Evolutionary conservation across 495 filamentous ascomycete species (phyloP).

Genomic region (Trichoderma orchidacearum): DNA sequence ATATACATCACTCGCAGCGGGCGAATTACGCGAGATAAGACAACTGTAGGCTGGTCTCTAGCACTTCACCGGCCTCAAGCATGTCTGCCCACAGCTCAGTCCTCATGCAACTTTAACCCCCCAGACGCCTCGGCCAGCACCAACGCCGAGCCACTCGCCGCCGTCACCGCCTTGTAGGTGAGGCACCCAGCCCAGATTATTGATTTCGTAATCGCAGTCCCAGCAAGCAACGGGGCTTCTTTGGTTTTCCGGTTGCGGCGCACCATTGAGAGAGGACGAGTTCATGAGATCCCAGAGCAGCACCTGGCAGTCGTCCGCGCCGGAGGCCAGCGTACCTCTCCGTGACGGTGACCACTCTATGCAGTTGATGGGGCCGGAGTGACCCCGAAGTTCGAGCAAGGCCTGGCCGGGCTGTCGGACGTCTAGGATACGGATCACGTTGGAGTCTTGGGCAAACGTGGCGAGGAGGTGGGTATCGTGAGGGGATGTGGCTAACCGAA

Average conservation of each 20-base stretch:
- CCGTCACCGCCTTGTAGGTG: constrained; percentile 57
- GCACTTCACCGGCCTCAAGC: background rate
- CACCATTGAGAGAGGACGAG: constrained; percentile 34
- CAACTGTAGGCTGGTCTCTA: background rate
- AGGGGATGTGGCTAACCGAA: constrained; percentile 84
- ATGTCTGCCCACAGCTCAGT: background rate
- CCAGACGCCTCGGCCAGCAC: constrained; percentile 83
- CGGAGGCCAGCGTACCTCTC: constrained; percentile 79
- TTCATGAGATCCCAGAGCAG: constrained; percentile 89
- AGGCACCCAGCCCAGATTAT: constrained; percentile 89
- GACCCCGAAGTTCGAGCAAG: constrained; percentile 86
- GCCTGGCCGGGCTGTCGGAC: constrained; percentile 95
- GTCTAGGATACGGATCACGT: constrained; percentile 87
- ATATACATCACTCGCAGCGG: background rate
- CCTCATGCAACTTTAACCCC: constrained; percentile 22
- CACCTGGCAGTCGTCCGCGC: constrained; percentile 82
- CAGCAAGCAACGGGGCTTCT: constrained; percentile 69
- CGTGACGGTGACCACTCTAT: constrained; percentile 90
- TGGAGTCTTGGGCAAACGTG: constrained; percentile 89
- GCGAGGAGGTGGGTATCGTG: constrained; percentile 93
- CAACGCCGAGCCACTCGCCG: constrained; percentile 89
- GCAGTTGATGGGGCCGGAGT: constrained; percentile 71
- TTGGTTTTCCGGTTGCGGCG: constrained; percentile 37
- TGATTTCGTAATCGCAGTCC: constrained; percentile 94
- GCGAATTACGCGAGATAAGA: background rate